phyloP scores from a whole-genome alignment of 2,329 filamentous ascomycete genomes.

The Coniella vitis region DNA sequence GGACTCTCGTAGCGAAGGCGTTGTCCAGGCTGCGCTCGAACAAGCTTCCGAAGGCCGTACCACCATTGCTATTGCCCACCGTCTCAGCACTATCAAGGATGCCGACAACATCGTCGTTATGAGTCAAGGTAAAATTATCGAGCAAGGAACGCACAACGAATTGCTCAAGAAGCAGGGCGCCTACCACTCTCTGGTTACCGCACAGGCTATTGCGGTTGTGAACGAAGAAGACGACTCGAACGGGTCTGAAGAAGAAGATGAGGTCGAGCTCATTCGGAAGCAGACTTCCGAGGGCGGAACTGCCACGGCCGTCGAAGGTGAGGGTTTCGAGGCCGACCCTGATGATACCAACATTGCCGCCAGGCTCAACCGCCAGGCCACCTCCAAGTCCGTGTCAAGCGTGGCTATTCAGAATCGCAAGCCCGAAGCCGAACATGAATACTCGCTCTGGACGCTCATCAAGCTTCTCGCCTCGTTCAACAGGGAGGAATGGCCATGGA shows the following conservation, averaged over 20 bases:
- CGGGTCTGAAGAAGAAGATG: conserved; percentile 40
- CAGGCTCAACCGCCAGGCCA: conserved; percentile 49
- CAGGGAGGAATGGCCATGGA: conserved; percentile 59
- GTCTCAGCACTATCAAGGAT: conserved; percentile 86
- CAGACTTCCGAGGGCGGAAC: conserved; percentile 33
- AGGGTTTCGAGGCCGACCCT: conserved; percentile 44
- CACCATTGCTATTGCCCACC: conserved; percentile 93
- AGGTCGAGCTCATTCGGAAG: conserved; percentile 45
- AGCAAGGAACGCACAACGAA: conserved; percentile 82
- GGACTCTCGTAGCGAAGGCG: conserved; percentile 89
- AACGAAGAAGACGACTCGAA: conserved; percentile 50
- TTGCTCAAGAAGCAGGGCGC: conserved; percentile 64
- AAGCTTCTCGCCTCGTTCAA: conserved; percentile 80
- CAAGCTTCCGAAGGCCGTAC: conserved; percentile 79
- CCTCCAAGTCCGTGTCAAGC: conserved; percentile 60
- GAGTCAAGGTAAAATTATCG: conserved; percentile 75
- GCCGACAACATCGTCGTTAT: conserved; percentile 97
- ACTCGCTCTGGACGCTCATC: conserved; percentile 68
- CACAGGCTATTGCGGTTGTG: conserved; percentile 69
- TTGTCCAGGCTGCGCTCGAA: conserved; percentile 89
- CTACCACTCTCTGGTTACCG: conserved; percentile 80
- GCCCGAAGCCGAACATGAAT: conserved; percentile 46
- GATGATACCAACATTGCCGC: conserved; percentile 51
- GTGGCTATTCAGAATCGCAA: conserved; percentile 54
- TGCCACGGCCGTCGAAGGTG: conserved; percentile 23